Evolutionary conservation across 768 basidiomycete species (phyloP).

Genomic region (Panus rudis): DNA sequence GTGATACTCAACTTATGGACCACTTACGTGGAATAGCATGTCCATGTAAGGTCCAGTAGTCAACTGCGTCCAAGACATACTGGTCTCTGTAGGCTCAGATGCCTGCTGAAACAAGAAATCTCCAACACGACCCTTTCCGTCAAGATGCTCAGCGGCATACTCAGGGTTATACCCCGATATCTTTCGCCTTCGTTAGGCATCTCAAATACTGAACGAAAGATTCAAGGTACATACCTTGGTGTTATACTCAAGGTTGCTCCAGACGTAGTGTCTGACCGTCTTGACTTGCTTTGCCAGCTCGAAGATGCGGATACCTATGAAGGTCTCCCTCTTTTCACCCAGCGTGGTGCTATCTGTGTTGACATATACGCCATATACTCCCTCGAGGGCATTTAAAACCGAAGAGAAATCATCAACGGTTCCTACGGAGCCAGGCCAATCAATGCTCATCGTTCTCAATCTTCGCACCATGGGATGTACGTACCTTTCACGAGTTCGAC

Average conservation of each 20-base stretch:
- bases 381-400: conserved; percentile 26
- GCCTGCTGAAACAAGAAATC: conserved; percentile 2
- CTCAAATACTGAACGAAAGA: conserved; percentile 4
- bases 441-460: neutral
- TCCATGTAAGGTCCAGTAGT: conserved; percentile 12
- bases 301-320: conserved; percentile 34
- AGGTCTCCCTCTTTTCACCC: conserved; percentile 32
- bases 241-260: conserved; percentile 33
- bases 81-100: conserved; percentile 1
- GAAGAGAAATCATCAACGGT: conserved; percentile 24
- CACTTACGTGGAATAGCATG: conserved; percentile 10
- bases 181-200: conserved; percentile 7
- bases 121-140: conserved; percentile 7
- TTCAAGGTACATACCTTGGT: conserved; percentile 28
- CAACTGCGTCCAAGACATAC: conserved; percentile 2
- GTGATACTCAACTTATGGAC: neutral
- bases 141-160: conserved; percentile 23
- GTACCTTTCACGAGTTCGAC: conserved; percentile 31
- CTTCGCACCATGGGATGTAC: neutral
- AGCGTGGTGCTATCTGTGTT: conserved; percentile 30
- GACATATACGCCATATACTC: conserved; percentile 31
- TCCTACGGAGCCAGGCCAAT: conserved; percentile 15
- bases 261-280: conserved; percentile 32
- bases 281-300: conserved; percentile 29
- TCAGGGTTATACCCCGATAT: conserved; percentile 2